These are phyloP conservation scores for Elaphomyces granulatus DNA, from an alignment of 495 filamentous ascomycete genomes.

Conservation along the genomic window DNA sequence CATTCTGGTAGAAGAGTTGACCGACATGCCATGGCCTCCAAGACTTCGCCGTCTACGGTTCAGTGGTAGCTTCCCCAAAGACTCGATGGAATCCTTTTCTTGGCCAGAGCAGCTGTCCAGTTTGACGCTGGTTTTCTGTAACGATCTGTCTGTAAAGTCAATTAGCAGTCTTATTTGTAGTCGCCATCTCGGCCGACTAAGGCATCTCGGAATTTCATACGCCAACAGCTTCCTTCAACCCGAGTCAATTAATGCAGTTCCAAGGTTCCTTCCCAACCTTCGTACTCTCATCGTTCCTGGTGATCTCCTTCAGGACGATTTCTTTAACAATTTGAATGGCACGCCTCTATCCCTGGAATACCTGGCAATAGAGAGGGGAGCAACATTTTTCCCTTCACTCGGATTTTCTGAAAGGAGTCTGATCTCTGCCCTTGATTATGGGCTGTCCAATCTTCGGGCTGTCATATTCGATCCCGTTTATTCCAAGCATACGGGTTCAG, in stretches of 20 bases:
- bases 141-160: slow-evolving; percentile 13
- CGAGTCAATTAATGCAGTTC: slow-evolving; percentile 15
- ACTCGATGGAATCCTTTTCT: slow-evolving; percentile 14
- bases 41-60: slow-evolving; percentile 13
- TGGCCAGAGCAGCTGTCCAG: slow-evolving; percentile 19
- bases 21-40: slow-evolving; percentile 10
- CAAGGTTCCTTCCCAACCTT: slow-evolving; percentile 13
- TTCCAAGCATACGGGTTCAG: too few species aligned
- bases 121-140: slow-evolving; percentile 17
- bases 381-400: background rate
- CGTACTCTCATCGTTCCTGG: slow-evolving; percentile 19
- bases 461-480: slow-evolving; percentile 11
- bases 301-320: slow-evolving; percentile 16
- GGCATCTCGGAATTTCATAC: slow-evolving; percentile 15
- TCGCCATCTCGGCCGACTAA: slow-evolving; percentile 11
- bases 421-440: slow-evolving; percentile 10
- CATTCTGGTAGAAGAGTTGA: slow-evolving; percentile 7
- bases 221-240: slow-evolving; percentile 16
- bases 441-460: slow-evolving; percentile 13
- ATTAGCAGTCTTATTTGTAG: slow-evolving; percentile 14
- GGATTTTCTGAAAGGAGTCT: slow-evolving; percentile 12
- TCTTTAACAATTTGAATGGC: slow-evolving; percentile 16
- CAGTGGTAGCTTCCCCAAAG: slow-evolving; percentile 14
- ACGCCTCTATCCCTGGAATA: slow-evolving; percentile 10
- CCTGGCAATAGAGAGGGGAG: slow-evolving; percentile 11